Conservation (phyloP, 352 stramenopile genomes). For the Phytophthora litchii region DNA sequence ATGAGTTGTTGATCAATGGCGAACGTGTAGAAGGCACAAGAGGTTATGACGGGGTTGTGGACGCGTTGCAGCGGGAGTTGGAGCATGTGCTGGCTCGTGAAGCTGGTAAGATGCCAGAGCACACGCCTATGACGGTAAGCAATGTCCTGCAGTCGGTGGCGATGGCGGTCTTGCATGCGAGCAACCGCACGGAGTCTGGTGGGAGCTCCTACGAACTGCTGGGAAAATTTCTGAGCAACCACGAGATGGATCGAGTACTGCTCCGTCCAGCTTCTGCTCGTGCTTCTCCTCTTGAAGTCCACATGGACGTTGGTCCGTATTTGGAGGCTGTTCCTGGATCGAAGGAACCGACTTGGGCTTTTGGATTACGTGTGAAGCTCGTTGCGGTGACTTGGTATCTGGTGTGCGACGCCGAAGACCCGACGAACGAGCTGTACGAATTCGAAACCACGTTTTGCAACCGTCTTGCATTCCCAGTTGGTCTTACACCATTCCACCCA, state of each 20-base stretch:
- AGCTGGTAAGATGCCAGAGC: constrained; percentile 35
- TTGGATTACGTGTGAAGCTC: constrained; percentile 63
- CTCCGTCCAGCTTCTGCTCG: constrained; percentile 68
- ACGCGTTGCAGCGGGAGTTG: constrained; percentile 50
- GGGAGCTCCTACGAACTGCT: constrained; percentile 75
- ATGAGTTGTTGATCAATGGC: constrained; percentile 76
- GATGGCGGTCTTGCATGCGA: constrained; percentile 51
- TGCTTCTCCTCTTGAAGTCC: constrained; percentile 58
- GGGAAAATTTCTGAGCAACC: constrained; percentile 57
- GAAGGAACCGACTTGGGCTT: constrained; percentile 45
- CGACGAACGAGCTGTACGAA: constrained; percentile 59
- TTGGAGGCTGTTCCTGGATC: constrained; percentile 24
- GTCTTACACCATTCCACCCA: constrained; percentile 57
- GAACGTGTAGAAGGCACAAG: constrained; percentile 45
- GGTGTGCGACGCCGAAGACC: constrained; percentile 71
- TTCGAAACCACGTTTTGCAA: constrained; percentile 68
- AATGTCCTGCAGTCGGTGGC: constrained; percentile 38
- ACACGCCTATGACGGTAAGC: constrained; percentile 40
- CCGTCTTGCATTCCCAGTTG: constrained; percentile 63
- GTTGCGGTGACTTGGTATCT: constrained; percentile 71
- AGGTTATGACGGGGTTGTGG: constrained; percentile 69
- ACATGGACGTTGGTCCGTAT: constrained; percentile 68
- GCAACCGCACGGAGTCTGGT: constrained; percentile 82
- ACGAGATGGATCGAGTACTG: constrained; percentile 62
- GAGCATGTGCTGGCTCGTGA: constrained; percentile 36